A percentile compares a stretch with the other conserved stretches of the same genome.
Conservation (phyloP, 2,329 filamentous ascomycete species). For the Colletotrichum neosansevieriae region DNA sequence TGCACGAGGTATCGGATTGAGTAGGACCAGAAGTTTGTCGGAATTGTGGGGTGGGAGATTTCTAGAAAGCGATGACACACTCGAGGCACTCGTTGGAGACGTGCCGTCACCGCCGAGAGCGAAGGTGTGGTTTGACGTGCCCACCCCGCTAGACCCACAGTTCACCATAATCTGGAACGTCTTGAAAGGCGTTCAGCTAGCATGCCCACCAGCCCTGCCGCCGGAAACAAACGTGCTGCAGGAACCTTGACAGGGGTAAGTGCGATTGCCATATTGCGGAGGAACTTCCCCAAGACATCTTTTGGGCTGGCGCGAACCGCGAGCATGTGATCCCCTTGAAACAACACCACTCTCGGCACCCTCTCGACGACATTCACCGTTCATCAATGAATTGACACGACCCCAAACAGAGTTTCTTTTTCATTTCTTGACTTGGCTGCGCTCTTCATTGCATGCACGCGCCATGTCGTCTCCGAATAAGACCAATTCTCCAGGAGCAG, state of each 20-base stretch:
- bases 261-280: constrained; percentile 21
- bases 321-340: constrained; percentile 36
- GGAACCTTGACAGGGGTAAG: constrained; percentile 35
- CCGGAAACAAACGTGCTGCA: constrained; percentile 38
- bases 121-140: constrained; percentile 13
- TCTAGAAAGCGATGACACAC: constrained; percentile 25
- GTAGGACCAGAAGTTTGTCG: constrained; percentile 12
- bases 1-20: constrained; percentile 8
- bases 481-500: constrained; percentile 36
- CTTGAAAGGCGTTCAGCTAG: neutral
- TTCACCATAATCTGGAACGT: constrained; percentile 26
- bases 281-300: constrained; percentile 17
- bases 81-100: constrained; percentile 1
- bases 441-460: neutral
- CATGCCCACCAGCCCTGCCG: constrained; percentile 26
- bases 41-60: constrained; percentile 33
- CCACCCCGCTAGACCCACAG: constrained; percentile 38
- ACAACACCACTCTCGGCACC: constrained; percentile 6
- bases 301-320: no score
- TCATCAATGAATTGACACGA: neutral
- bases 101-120: constrained; percentile 13
- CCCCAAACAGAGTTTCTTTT: neutral
- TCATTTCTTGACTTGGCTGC: neutral
- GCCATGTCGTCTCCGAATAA: constrained; percentile 41
- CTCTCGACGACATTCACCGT: neutral